A percentile compares a stretch with the other conserved stretches of the same genome.
phyloP scores from a whole-genome alignment of 2,329 filamentous ascomycete species.

The Sordariomycetes sp. region DNA sequence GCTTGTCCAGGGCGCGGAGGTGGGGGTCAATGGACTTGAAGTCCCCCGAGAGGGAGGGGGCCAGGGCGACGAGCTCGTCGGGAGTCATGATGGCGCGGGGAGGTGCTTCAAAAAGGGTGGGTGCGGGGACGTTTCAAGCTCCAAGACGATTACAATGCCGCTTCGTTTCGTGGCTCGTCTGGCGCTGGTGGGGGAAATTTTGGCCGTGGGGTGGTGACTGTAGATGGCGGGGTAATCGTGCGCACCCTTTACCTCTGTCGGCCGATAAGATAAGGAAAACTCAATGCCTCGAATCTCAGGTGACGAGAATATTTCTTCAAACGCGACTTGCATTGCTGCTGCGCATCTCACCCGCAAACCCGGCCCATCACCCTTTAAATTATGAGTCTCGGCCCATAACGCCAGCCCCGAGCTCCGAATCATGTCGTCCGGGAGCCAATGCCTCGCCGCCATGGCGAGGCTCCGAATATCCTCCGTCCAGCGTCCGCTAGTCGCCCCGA shows the following conservation, averaged over 20 bases:
- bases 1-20: conserved; percentile 68
- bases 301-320: conserved; percentile 1
- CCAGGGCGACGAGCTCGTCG: conserved; percentile 38
- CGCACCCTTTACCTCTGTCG: background rate
- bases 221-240: conserved; percentile 5
- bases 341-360: background rate
- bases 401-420: background rate
- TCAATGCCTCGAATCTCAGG: conserved; percentile 1
- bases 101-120: background rate
- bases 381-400: background rate
- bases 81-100: conserved; percentile 33
- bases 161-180: background rate
- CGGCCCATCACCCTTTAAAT: background rate
- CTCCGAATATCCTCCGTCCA: conserved; percentile 1
- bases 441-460: conserved; percentile 3
- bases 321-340: background rate
- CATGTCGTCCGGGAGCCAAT: conserved; percentile 3
- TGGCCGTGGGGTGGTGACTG: background rate
- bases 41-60: conserved; percentile 44
- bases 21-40: conserved; percentile 72
- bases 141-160: background rate
- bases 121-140: background rate
- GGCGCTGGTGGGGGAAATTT: background rate
- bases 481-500: background rate
- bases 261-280: conserved; percentile 4